Percentiles rank a stretch among this genome's conserved stretches.
phyloP scores from a whole-genome alignment of 2,329 filamentous ascomycete species.

The Talaromyces sp. region DNA sequence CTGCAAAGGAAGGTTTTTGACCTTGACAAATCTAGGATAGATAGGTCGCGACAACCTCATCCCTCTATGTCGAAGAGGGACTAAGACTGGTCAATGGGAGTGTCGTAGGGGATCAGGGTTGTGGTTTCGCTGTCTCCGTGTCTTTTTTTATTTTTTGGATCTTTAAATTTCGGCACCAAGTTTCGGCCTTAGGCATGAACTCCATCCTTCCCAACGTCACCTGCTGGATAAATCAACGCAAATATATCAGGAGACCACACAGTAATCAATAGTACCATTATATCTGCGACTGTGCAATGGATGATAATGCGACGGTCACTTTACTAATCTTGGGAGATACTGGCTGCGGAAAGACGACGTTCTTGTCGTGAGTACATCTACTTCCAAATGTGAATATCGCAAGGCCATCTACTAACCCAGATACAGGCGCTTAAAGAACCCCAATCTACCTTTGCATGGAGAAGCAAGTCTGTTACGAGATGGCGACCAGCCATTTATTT shows the following conservation, averaged over 20 bases:
- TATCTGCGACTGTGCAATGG: neutral
- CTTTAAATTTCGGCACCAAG: neutral
- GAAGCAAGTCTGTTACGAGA: slow-evolving; percentile 48
- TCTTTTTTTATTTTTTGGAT: neutral
- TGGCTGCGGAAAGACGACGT: slow-evolving; percentile 61
- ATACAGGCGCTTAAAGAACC: slow-evolving; percentile 21
- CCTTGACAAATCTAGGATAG: neutral
- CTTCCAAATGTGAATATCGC: neutral
- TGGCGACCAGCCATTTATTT: slow-evolving; percentile 56
- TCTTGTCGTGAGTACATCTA: slow-evolving; percentile 53
- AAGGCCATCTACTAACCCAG: neutral
- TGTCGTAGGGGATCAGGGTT: neutral
- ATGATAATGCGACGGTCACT: slow-evolving; percentile 25
- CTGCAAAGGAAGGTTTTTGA: neutral
- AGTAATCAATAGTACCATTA: neutral
- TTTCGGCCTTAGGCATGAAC: slow-evolving; percentile 4
- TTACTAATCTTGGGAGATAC: slow-evolving; percentile 57
- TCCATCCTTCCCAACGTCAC: neutral
- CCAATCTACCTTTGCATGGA: slow-evolving; percentile 13
- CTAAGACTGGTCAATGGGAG: neutral
- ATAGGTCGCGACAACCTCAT: slow-evolving; percentile 2
- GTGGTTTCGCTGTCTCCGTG: neutral
- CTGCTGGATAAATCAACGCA: neutral
- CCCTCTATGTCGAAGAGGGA: slow-evolving; percentile 1
- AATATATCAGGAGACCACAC: neutral